phyloP scores from a whole-genome alignment of 345 rosid species.

The Diplotaxis tenuifolia region DNA sequence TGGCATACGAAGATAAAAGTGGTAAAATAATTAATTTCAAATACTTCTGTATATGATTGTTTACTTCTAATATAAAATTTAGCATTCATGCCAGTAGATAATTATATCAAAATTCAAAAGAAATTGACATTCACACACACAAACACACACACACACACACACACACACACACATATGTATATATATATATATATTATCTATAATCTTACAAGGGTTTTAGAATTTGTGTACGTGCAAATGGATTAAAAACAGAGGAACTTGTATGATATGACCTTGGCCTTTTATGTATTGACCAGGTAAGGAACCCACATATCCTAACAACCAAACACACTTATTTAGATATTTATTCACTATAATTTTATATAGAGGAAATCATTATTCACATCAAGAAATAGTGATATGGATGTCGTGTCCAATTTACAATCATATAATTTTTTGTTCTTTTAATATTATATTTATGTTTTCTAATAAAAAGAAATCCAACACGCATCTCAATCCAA shows the following conservation, averaged over 20 bases:
- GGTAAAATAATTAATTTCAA: too few species aligned
- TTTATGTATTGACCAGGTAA: slow-evolving; percentile 34
- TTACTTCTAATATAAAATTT: background rate
- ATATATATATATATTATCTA: too few species aligned
- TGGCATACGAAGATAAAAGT: too few species aligned
- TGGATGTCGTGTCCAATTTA: slow-evolving; percentile 42
- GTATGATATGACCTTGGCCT: slow-evolving; percentile 34
- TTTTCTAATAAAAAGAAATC: slow-evolving; percentile 28
- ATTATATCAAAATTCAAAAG: background rate
- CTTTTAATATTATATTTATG: slow-evolving; percentile 11
- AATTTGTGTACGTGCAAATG: slow-evolving; percentile 23
- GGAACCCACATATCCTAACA: slow-evolving; percentile 33
- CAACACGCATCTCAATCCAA: slow-evolving; percentile 38
- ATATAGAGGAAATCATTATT: slow-evolving; percentile 17
- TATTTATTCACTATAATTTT: slow-evolving; percentile 7
- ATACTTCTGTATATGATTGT: too few species aligned
- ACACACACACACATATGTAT: too few species aligned
- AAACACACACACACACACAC: too few species aligned
- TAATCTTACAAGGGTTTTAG: background rate
- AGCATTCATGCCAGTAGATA: background rate
- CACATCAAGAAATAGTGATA: slow-evolving; percentile 34
- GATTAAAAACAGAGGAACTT: slow-evolving; percentile 9
- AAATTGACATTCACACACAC: too few species aligned
- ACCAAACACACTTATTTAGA: slow-evolving; percentile 29
- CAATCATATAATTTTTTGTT: slow-evolving; percentile 38